Conservation (phyloP, 2,329 filamentous ascomycete genomes). For the Aspergillus carbonarius region DNA sequence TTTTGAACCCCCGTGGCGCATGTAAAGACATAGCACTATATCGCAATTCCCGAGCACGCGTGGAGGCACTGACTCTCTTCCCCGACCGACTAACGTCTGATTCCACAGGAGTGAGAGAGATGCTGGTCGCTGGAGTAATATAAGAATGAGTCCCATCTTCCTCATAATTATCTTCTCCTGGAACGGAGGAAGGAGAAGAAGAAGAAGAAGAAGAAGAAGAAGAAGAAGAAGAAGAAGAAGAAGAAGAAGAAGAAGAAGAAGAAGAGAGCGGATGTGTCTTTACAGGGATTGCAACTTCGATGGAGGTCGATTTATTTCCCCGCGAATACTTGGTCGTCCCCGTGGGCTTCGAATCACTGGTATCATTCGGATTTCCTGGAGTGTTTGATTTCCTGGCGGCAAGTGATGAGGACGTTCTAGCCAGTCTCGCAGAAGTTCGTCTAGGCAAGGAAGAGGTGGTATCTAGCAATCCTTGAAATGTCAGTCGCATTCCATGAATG, state of each 20-base stretch:
- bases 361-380: slow-evolving; percentile 13
- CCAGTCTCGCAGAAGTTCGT: slow-evolving; percentile 26
- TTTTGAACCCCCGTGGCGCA: slow-evolving; percentile 42
- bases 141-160: slow-evolving; percentile 51
- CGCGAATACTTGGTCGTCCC: neutral
- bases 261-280: slow-evolving; percentile 24
- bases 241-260: slow-evolving; percentile 37
- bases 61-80: slow-evolving; percentile 44
- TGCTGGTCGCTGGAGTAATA: slow-evolving; percentile 64
- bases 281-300: slow-evolving; percentile 35
- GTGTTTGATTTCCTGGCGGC: neutral
- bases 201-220: too few relatives aligned
- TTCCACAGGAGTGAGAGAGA: slow-evolving; percentile 54
- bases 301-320: neutral
- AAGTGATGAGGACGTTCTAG: slow-evolving; percentile 12
- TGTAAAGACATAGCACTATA: slow-evolving; percentile 47
- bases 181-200: too few relatives aligned
- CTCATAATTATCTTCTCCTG: slow-evolving; percentile 35
- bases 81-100: slow-evolving; percentile 33
- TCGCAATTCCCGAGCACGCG: slow-evolving; percentile 48
- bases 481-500: neutral
- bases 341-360: neutral
- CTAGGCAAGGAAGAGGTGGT: slow-evolving; percentile 10
- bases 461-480: slow-evolving; percentile 1
- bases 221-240: too few relatives aligned